phyloP scores from a whole-genome alignment of 2,329 filamentous ascomycete species.

The Fusarium sororula region DNA sequence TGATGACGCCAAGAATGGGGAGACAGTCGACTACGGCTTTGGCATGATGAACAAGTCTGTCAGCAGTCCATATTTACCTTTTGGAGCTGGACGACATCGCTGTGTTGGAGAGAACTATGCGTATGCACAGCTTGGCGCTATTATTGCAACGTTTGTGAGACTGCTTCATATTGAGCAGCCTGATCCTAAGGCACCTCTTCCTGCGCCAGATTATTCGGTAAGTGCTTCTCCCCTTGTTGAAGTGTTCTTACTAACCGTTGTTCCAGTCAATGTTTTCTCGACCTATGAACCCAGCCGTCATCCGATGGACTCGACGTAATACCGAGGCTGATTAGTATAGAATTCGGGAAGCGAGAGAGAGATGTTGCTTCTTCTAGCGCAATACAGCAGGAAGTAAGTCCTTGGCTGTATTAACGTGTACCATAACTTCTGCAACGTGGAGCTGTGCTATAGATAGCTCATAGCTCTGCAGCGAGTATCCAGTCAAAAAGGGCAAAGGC shows the following conservation, averaged over 20 bases:
- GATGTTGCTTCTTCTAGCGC: rapidly evolving
- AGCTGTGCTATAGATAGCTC: rapidly evolving
- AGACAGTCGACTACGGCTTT: constrained; percentile 93
- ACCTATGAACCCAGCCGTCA: constrained; percentile 33
- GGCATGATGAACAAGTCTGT: constrained; percentile 91
- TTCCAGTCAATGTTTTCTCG: constrained; percentile 36
- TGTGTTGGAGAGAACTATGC: constrained; percentile 98
- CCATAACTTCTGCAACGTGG: rapidly evolving
- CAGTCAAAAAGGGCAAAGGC: background rate
- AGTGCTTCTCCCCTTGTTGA: rapidly evolving
- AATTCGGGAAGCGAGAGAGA: rapidly evolving
- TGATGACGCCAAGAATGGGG: constrained; percentile 65
- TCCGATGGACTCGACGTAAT: constrained; percentile 29
- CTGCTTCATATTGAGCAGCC: constrained; percentile 71
- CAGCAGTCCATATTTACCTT: constrained; percentile 88
- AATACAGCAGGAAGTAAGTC: rapidly evolving
- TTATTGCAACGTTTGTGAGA: constrained; percentile 78
- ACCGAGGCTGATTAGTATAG: rapidly evolving
- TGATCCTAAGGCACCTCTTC: constrained; percentile 69
- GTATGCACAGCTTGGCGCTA: constrained; percentile 88
- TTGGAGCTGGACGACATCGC: constrained; percentile 91
- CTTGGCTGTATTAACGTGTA: rapidly evolving
- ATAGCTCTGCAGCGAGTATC: rapidly evolving
- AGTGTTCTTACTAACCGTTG: background rate
- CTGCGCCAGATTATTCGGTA: constrained; percentile 69